phyloP scores from a whole-genome alignment of 1,139 yeast genomes.

The Yamadazyma conglobata region DNA sequence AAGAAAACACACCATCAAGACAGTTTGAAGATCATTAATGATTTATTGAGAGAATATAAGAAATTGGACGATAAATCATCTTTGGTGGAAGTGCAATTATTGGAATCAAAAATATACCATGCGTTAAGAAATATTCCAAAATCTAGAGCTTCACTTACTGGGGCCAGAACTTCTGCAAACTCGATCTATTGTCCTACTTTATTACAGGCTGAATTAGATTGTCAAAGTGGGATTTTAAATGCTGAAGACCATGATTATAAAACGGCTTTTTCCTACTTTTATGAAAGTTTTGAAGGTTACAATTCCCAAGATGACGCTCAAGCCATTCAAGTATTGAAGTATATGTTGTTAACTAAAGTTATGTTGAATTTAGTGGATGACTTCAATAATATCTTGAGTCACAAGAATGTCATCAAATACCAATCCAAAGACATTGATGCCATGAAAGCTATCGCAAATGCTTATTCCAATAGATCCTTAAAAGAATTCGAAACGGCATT shows the following conservation, averaged over 20 bases:
- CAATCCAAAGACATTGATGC: conserved; percentile 78
- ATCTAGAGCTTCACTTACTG: conserved; percentile 86
- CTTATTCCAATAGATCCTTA: conserved; percentile 85
- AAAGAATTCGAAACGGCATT: conserved; percentile 85
- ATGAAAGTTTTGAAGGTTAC: conserved; percentile 91
- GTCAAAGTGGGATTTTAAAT: conserved; percentile 92
- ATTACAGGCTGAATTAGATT: conserved; percentile 89
- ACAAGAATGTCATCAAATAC: conserved; percentile 79
- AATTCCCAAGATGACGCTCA: conserved; percentile 58
- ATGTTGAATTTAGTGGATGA: conserved; percentile 90
- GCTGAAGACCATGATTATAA: conserved; percentile 97
- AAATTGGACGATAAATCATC: conserved; percentile 94
- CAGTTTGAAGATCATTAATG: conserved; percentile 69
- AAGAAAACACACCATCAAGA: conserved; percentile 63
- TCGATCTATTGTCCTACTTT: conserved; percentile 94
- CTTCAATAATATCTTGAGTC: conserved; percentile 69
- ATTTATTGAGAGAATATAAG: conserved; percentile 78
- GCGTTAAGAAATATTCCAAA: conserved; percentile 91
- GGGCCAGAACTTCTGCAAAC: conserved; percentile 95
- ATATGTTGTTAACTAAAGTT: conserved; percentile 87
- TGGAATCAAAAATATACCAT: conserved; percentile 88
- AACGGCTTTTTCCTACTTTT: conserved; percentile 93
- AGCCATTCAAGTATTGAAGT: conserved; percentile 79
- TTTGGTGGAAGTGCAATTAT: conserved; percentile 89
- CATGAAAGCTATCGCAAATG: conserved; percentile 88